Percentiles rank a stretch among this genome's conserved stretches.
Conservation (phyloP, 495 filamentous ascomycete genomes). For the Penicillium riverlandense region DNA sequence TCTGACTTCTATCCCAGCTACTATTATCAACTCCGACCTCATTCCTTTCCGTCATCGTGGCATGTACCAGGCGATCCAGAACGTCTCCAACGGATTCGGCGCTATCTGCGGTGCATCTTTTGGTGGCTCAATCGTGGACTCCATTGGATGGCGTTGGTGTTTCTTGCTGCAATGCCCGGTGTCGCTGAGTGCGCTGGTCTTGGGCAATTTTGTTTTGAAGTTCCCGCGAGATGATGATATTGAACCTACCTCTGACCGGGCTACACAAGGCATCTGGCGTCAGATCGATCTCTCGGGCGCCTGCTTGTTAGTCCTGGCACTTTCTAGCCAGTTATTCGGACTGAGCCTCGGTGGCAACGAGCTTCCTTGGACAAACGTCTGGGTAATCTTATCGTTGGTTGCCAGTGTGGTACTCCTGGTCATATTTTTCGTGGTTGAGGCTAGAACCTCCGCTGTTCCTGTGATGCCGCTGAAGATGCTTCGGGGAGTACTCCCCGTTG, state of each 20-base stretch:
- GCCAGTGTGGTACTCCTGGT: conserved; percentile 43
- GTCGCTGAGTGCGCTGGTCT: conserved; percentile 42
- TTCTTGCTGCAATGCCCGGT: conserved; percentile 41
- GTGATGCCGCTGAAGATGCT: conserved; percentile 54
- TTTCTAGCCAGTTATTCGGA: conserved; percentile 51
- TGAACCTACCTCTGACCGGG: conserved; percentile 10
- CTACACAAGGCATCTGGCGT: conserved; percentile 37
- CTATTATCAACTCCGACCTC: conserved; percentile 60
- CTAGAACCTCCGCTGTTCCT: conserved; percentile 51
- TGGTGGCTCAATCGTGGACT: conserved; percentile 58
- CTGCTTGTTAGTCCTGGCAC: conserved; percentile 46
- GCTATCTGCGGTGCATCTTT: conserved; percentile 60
- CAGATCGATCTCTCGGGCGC: conserved; percentile 52
- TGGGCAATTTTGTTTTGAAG: conserved; percentile 47
- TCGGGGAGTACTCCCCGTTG: conserved; percentile 41
- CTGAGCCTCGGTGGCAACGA: conserved; percentile 57
- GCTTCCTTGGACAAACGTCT: conserved; percentile 48
- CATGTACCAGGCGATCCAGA: conserved; percentile 60
- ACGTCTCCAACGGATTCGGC: conserved; percentile 56
- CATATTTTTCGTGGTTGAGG: conserved; percentile 47
- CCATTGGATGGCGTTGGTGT: conserved; percentile 63
- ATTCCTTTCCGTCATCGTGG: conserved; percentile 56
- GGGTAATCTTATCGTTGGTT: conserved; percentile 46
- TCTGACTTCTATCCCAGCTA: conserved; percentile 30
- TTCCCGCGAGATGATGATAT: conserved; percentile 22